These are phyloP conservation scores for Zostera marina DNA, from an alignment of 116 monocot genomes.

Conservation along the genomic window DNA sequence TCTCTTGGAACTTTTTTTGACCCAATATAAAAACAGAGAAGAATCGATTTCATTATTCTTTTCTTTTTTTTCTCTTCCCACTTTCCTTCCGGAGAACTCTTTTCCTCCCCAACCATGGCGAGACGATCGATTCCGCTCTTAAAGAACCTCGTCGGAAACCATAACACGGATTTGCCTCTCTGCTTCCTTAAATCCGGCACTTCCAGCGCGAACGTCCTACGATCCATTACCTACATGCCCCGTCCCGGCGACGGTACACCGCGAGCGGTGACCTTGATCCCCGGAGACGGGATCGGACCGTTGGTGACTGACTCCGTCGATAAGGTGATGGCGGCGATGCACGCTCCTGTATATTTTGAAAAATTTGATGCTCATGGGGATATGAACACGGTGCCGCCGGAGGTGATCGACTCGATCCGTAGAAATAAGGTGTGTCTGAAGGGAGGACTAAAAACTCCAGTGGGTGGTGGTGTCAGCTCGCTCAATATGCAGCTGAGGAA, in stretches of 20 bases:
- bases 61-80: no score
- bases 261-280: conserved; percentile 17
- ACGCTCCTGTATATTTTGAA: conserved; percentile 25
- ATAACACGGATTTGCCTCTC: not conserved
- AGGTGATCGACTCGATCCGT: conserved; percentile 21
- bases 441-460: conserved; percentile 22
- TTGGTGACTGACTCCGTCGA: conserved; percentile 19
- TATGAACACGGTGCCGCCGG: conserved; percentile 16
- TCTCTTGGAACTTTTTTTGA: no score
- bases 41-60: no score
- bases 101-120: not conserved
- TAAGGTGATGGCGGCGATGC: conserved; percentile 26
- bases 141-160: conserved; percentile 6
- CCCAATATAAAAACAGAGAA: no score
- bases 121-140: not conserved
- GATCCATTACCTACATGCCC: conserved; percentile 26
- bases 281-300: conserved; percentile 25
- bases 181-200: not conserved
- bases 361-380: conserved; percentile 20
- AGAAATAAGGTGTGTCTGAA: conserved; percentile 31
- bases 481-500: conserved; percentile 32
- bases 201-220: not conserved
- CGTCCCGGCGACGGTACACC: conserved; percentile 22
- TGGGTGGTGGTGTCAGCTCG: conserved; percentile 28
- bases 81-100: no score